Evolutionary conservation across 768 basidiomycete species (phyloP), one percentile per base, ranked within the genome.

Genomic region (Rhodotorula sphaerocarpa): DNA sequence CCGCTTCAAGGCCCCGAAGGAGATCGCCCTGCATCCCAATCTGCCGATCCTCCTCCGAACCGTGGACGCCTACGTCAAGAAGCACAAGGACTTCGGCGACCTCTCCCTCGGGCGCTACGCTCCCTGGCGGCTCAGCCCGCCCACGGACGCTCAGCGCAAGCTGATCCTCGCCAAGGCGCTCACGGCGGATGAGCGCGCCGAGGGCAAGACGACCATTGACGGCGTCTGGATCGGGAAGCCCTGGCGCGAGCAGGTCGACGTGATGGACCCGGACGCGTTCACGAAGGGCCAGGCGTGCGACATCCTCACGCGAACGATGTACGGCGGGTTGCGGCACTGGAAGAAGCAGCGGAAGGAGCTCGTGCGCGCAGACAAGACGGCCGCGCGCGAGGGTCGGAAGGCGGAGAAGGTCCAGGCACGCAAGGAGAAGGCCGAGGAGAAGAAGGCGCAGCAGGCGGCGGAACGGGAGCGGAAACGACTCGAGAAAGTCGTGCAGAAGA

Each of bases 201-300:
- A 6, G 1, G 50, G 36, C n/a, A 9, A 7, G 45, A 27, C 45
- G n/a, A n/a, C 3, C 5, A 62, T 67, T 39, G 53, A 57, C 12
- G 66, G 58, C 1, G 39, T 63, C 18, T 63, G 66, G 61, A 34
- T 67, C 27, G 59, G 79, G 80, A 16, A 56, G 21, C 45, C 51
- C 31, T 66, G 67, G 52, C 50, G 66, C 31, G 44, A 47, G n/a
- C 27, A 20, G 34, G 47, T 61, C 34, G 34, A 34, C 16, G 72
- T 83, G 7, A 73, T 70, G 48, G 75, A 63, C 0, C 41, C 50
- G 36, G 74, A 70, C 47, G 75, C 61, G 0, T 70, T 91, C 69
- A 88, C 82, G 2, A 89, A 87, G 73, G 89, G 89, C 4, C 80
- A 86, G 66, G 87, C 88, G 33, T 85, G 84, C 0, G 83, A 84